Evolutionary conservation across 192 early-diverging fungal species (phyloP), one percentile per base, ranked within the genome.

Genomic region (Lunasporangiospora selenospora): DNA sequence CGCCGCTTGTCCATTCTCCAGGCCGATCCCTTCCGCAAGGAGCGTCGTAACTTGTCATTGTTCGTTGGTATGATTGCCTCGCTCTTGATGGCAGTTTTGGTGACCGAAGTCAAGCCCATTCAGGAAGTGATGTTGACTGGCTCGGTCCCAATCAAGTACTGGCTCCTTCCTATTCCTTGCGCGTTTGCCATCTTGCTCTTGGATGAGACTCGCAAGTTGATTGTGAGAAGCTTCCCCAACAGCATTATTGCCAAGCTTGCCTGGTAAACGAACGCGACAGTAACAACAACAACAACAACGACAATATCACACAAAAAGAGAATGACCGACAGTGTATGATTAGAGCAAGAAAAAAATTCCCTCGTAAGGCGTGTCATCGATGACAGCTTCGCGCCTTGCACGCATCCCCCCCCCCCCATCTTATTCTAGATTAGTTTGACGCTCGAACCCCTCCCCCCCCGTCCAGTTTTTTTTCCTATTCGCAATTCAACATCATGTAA

Each of bases 101-200:
- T 82, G 24, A 69, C 82, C 3, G 82, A 89, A 58, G 55, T 76
- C 0, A 85, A 81, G 0, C 56, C 67, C 13, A 76, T 89, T 56
- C 78, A 90, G 18, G 64, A 37, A 18, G 52, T 86, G 18, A 83
- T 92, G 49, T 50, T 75, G 29, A 88, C 86, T 10, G 62, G 62
- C 9, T 76, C 83, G 0, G 78, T 90, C 24, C 90, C 89, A 15
- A 71, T 80, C 32, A 65, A 81, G 79, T 87, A 79, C 59, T 92
- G 88, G 87, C 75, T 89, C 41, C 67, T 88, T 29, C 88, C 90
- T 11, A 58, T 90, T 34, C 79, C 80, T n/a, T 83, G 82, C 56
- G 88, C 81, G 8, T 6, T 82, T 12, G 61, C 75, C 30, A 85
- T 92, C 57, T 55, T 90, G 47, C n/a, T 85, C 0, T 64, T 84